These are phyloP conservation scores for Solioccasus polychromus DNA, from an alignment of 768 basidiomycete species.

Conservation along the genomic window DNA sequence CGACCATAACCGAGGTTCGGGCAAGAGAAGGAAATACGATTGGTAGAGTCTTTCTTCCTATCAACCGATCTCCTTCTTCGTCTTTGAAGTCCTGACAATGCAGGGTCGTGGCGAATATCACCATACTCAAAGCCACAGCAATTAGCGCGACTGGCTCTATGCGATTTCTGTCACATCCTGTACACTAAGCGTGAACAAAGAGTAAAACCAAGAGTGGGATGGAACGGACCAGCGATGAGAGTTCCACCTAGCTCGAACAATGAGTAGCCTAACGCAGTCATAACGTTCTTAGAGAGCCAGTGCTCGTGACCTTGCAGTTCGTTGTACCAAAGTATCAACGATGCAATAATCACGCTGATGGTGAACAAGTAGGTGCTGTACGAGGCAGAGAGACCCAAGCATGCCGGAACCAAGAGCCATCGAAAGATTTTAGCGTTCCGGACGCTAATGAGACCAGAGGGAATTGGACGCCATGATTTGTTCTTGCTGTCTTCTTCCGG, in stretches of 20 bases:
- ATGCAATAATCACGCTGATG: constrained; percentile 29
- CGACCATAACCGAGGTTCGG: constrained; percentile 25
- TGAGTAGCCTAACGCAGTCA: constrained; percentile 37
- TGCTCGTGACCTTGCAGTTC: constrained; percentile 28
- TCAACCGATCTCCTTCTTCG: constrained; percentile 38
- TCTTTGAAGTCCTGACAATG: constrained; percentile 39
- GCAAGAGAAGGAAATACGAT: constrained; percentile 38
- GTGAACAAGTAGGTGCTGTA: constrained; percentile 31
- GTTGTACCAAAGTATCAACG: constrained; percentile 37
- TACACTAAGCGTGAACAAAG: not conserved
- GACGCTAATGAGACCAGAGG: constrained; percentile 41
- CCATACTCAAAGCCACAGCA: constrained; percentile 30
- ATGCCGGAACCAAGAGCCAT: constrained; percentile 35
- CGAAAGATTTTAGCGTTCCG: constrained; percentile 36
- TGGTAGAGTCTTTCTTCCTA: constrained; percentile 42
- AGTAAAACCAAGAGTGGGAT: not conserved
- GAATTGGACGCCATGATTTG: constrained; percentile 45
- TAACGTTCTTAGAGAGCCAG: constrained; percentile 35
- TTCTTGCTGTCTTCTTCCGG: constrained; percentile 43
- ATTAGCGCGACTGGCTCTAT: constrained; percentile 26
- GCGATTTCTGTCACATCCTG: constrained; percentile 23
- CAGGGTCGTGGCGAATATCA: constrained; percentile 37
- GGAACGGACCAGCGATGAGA: constrained; percentile 33
- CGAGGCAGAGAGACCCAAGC: constrained; percentile 35
- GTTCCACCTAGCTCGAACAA: constrained; percentile 39